Base-by-base conservation (phyloP, 768 basidiomycete species). In the Pisolithus orientalis region DNA sequence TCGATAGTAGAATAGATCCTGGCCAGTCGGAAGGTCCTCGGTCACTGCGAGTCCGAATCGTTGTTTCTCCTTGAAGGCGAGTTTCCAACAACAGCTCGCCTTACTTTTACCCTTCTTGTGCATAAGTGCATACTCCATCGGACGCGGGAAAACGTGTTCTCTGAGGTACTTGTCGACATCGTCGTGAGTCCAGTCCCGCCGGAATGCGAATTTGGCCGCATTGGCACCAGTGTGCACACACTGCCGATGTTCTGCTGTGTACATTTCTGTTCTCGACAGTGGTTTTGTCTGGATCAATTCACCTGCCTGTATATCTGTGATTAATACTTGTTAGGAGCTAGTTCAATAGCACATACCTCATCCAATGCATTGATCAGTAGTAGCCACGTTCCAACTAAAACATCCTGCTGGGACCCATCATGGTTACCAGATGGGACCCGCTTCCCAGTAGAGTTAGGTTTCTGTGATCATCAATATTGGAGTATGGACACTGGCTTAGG, bases 1-100 rank as follows among this genome's bases (percentile, higher is more conserved):
- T 53, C 17, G 3, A 44, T 49, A 53, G n/a, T 21, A 2, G 13
- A 14, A 28, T 11, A 53, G 39, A 21, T 53, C 48, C 13, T 14
- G 13, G 16, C 52, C 14, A 5, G n/a, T 11, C 0, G 47, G 52
- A 5, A 2, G 28, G 9, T 40, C 39, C 1, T 17, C 10, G 16
- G 21, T 25, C 17, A 50, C 11, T 0, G 31, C 31, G 10, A 40
- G 39, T 8, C 25, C 38, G 2, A 27, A 39, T 6, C 21, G 6
- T 6, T 39, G 39, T 40, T 49, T 44, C 24, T 53, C 52, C 39
- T 53, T 53, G 39, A 14, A 40, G 17, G 49, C 39, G 4, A 49
- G 34, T 21, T 38, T 17, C 52, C 52, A 53, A 10, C 7, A 17
- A 38, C 34, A 39, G 2, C 24, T 28, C 21, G 28, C 32, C 16